A percentile compares a stretch with the other conserved stretches of the same genome.
These are phyloP conservation scores for Trichoderma pleuroti DNA, from an alignment of 2,329 filamentous ascomycete species.

Conservation along the genomic window DNA sequence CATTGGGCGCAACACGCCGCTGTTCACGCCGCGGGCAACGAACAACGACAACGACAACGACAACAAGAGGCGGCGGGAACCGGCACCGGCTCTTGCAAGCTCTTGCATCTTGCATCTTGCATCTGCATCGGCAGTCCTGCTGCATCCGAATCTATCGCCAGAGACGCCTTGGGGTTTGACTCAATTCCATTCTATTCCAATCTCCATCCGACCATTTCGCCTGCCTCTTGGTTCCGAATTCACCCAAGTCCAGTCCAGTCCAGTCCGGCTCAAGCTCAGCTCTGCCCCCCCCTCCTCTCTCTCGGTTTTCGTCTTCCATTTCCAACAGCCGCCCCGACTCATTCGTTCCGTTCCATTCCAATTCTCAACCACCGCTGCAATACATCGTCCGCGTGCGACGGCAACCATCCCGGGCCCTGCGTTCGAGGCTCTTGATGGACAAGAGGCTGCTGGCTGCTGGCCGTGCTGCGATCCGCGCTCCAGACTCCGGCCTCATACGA, in stretches of 20 bases:
- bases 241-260: neutral
- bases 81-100: neutral
- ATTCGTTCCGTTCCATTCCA: neutral
- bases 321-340: neutral
- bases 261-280: neutral
- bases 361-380: neutral
- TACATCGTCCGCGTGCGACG: neutral
- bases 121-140: neutral
- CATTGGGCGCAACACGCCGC: neutral
- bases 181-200: neutral
- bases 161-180: neutral
- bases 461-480: conserved; percentile 31
- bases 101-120: no score
- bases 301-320: neutral
- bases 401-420: neutral
- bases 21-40: neutral
- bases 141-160: neutral
- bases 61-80: neutral
- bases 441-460: conserved; percentile 36
- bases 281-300: neutral
- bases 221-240: neutral
- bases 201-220: conserved; percentile 1
- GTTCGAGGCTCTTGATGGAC: conserved; percentile 36
- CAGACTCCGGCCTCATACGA: conserved; percentile 29
- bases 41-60: neutral